Conservation (phyloP, 1,284 basidiomycete species). For the Flammula alnicola region DNA sequence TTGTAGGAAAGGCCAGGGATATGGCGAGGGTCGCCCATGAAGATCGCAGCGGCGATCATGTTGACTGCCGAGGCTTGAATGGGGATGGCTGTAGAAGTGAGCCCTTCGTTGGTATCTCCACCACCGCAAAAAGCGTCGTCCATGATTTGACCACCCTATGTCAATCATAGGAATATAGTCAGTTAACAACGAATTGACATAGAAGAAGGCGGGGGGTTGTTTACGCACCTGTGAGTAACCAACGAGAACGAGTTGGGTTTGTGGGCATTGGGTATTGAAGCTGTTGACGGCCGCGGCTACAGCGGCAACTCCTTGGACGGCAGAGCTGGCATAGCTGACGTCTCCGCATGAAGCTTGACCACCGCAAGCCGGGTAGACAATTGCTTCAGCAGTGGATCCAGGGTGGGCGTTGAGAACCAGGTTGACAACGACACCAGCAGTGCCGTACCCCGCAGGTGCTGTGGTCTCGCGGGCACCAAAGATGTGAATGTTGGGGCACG, state of each 20-base stretch:
- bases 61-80: constrained; percentile 30
- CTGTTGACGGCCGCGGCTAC: constrained; percentile 32
- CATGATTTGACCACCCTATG: constrained; percentile 37
- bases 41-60: constrained; percentile 36
- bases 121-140: constrained; percentile 37
- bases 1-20: constrained; percentile 34
- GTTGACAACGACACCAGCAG: constrained; percentile 30
- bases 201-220: neutral
- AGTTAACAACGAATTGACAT: neutral
- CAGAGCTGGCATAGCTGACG: constrained; percentile 35
- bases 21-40: constrained; percentile 37
- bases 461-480: constrained; percentile 39
- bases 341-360: constrained; percentile 33
- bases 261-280: constrained; percentile 34
- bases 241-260: constrained; percentile 33
- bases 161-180: neutral
- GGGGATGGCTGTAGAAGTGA: constrained; percentile 31
- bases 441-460: constrained; percentile 32
- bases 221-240: constrained; percentile 35
- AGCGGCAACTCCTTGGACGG: constrained; percentile 30
- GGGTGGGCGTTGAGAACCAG: constrained; percentile 29
- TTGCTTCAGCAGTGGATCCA: constrained; percentile 33
- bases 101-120: constrained; percentile 34
- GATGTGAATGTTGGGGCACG: constrained; percentile 34
- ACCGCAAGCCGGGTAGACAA: constrained; percentile 38